These are phyloP conservation scores for Cenococcum geophilum DNA, from an alignment of 495 filamentous ascomycete species.

Conservation along the genomic window DNA sequence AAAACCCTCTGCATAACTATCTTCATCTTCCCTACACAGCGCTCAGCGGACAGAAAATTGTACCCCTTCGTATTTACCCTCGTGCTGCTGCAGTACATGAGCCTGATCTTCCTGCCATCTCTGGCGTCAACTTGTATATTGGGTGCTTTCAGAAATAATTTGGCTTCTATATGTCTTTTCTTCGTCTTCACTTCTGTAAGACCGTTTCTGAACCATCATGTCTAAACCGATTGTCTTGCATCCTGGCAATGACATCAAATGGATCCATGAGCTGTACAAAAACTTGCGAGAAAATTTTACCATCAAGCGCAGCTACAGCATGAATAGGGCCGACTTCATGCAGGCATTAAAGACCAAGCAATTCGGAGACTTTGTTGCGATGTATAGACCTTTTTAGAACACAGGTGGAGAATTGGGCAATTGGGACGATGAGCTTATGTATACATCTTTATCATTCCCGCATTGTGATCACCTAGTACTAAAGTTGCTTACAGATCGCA, in stretches of 20 bases:
- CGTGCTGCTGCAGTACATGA: background rate
- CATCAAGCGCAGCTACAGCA: conserved; percentile 34
- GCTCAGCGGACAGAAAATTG: background rate
- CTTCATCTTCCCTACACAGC: background rate
- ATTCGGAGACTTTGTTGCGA: conserved; percentile 68
- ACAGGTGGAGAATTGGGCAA: conserved; percentile 71
- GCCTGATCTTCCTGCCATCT: too few relatives aligned
- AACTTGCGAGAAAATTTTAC: conserved; percentile 28
- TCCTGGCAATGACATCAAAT: conserved; percentile 36
- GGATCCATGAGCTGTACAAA: conserved; percentile 35
- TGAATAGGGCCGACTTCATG: conserved; percentile 57
- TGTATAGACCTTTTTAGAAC: conserved; percentile 74
- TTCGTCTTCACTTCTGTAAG: background rate
- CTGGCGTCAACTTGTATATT: background rate
- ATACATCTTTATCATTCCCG: background rate
- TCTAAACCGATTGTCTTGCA: conserved; percentile 34
- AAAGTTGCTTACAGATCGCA: conserved; percentile 36
- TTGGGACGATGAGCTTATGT: conserved; percentile 68
- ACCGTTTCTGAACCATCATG: background rate
- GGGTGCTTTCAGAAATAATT: too few relatives aligned
- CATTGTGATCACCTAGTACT: background rate
- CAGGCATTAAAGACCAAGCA: conserved; percentile 54
- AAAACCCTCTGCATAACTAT: background rate
- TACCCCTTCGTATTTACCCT: background rate
- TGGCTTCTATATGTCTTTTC: background rate